Evolutionary conservation across 805 yeast genomes (phyloP).

Genomic region (Jamesozyma lodderae): DNA sequence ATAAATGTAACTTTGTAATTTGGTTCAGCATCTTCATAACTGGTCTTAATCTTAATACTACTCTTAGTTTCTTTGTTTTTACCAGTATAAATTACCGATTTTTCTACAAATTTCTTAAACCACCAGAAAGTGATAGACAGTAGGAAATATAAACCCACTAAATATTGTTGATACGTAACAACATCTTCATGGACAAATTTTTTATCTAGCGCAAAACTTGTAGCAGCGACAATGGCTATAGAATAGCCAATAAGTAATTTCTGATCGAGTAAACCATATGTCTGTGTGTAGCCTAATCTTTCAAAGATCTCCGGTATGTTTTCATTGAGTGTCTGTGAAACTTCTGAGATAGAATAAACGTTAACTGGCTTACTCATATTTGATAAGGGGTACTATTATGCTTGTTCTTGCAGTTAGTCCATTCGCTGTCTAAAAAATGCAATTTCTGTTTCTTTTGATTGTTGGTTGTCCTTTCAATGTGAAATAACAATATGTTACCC

Average conservation of each 20-base stretch:
- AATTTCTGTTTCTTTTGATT: no score
- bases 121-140: constrained; percentile 34
- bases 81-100: constrained; percentile 40
- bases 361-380: constrained; percentile 27
- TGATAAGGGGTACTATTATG: no score
- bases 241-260: constrained; percentile 44
- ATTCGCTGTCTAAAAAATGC: no score
- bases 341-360: constrained; percentile 26
- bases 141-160: constrained; percentile 35
- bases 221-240: constrained; percentile 42
- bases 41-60: constrained; percentile 27
- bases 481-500: no score
- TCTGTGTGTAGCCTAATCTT: constrained; percentile 19
- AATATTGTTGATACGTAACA: constrained; percentile 31
- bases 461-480: no score
- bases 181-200: constrained; percentile 37
- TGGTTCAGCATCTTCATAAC: constrained; percentile 35
- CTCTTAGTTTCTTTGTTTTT: constrained; percentile 15
- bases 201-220: constrained; percentile 43
- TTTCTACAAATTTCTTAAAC: constrained; percentile 32
- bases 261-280: constrained; percentile 31
- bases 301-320: constrained; percentile 20
- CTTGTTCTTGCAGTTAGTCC: no score
- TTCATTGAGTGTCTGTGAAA: constrained; percentile 26
- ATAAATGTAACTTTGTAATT: constrained; percentile 35